Percentiles rank a stretch among this genome's conserved stretches.
These are phyloP conservation scores for Echinochloa phyllopogon DNA, from an alignment of 176 grass and related monocot species.

Conservation along the genomic window DNA sequence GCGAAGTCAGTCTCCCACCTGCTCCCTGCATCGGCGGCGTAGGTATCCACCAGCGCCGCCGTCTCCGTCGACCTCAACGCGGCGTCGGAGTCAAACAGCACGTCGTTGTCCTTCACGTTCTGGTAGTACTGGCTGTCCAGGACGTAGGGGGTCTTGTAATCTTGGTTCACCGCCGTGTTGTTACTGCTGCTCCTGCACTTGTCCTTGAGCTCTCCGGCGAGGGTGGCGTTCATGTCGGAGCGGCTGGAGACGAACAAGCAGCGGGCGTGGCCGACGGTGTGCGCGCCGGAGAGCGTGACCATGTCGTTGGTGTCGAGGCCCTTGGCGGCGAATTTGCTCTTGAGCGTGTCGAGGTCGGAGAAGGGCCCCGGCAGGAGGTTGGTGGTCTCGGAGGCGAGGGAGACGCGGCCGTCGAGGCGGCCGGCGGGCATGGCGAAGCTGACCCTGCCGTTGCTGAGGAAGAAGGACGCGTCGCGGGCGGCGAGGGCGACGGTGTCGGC, in stretches of 20 bases:
- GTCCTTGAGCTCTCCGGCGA: background rate
- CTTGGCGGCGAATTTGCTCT: constrained; percentile 23
- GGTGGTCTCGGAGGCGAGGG: background rate
- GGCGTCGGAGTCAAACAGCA: background rate
- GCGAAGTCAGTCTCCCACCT: background rate
- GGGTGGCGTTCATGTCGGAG: background rate
- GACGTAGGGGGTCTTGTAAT: background rate
- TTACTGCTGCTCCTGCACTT: background rate
- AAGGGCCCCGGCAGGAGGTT: constrained; percentile 13
- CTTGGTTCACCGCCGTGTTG: background rate
- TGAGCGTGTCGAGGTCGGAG: constrained; percentile 19
- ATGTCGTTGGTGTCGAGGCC: constrained; percentile 21
- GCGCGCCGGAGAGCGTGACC: constrained; percentile 42
- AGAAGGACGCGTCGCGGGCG: background rate
- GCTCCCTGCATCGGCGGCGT: background rate
- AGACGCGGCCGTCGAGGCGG: background rate
- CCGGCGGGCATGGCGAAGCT: background rate
- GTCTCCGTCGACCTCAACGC: background rate
- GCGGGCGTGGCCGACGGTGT: constrained; percentile 30
- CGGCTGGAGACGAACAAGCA: background rate
- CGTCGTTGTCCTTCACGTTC: background rate
- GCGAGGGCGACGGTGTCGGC: background rate
- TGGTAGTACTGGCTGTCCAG: constrained; percentile 20
- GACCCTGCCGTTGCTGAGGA: constrained; percentile 2
- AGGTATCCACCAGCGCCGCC: background rate